Evolutionary conservation across 495 filamentous ascomycete genomes (phyloP).

Genomic region (Neurospora africana): DNA sequence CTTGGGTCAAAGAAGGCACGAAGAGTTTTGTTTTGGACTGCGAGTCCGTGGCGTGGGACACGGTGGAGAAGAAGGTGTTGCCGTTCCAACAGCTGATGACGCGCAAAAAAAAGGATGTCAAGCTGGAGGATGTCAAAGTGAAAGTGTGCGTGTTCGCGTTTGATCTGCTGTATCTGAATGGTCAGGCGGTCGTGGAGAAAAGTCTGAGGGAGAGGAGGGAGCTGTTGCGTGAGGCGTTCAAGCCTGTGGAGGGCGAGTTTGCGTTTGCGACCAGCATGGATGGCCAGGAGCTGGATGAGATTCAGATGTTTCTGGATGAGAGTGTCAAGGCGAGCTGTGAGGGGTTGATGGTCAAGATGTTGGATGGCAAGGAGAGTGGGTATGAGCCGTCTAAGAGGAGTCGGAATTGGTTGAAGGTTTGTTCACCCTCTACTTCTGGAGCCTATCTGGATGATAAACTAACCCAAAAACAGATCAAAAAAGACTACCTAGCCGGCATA

Average conservation of each 20-base stretch:
- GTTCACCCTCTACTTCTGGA: constrained; percentile 1
- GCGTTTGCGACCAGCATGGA: constrained; percentile 79
- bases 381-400: constrained; percentile 93
- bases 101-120: constrained; percentile 93
- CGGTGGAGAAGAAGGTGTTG: constrained; percentile 79
- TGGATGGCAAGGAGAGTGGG: constrained; percentile 79
- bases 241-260: constrained; percentile 77
- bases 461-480: constrained; percentile 58
- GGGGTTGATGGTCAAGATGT: constrained; percentile 98
- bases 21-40: constrained; percentile 95
- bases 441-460: background rate
- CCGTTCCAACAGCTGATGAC: constrained; percentile 99
- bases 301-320: constrained; percentile 84
- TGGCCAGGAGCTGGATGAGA: constrained; percentile 83
- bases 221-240: constrained; percentile 63
- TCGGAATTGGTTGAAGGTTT: constrained; percentile 94
- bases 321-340: constrained; percentile 91
- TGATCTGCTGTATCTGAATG: constrained; percentile 88
- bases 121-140: constrained; percentile 91
- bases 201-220: constrained; percentile 79
- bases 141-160: constrained; percentile 98
- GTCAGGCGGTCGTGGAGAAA: constrained; percentile 75
- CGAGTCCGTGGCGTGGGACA: constrained; percentile 97
- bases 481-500: constrained; percentile 87
- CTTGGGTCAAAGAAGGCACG: constrained; percentile 81